Percentiles rank a stretch among this genome's conserved stretches.
Conservation (phyloP, 768 basidiomycete genomes). For the Cyclocybe cylindracea region DNA sequence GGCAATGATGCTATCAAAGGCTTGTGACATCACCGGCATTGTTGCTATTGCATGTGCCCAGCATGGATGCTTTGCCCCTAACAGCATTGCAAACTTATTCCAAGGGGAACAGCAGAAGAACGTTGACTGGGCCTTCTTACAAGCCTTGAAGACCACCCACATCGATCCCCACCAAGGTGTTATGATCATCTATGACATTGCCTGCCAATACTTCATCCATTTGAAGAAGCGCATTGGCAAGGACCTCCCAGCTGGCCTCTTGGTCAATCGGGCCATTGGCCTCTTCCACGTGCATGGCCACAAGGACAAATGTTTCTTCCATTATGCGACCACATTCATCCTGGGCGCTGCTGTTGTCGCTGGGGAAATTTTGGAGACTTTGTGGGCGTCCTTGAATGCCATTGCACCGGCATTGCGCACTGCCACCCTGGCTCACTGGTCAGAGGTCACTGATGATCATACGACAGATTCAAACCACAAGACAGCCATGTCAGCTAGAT, state of each 20-base stretch:
- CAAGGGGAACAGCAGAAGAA: too few relatives aligned
- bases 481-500: too few relatives aligned
- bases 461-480: conserved; percentile 24
- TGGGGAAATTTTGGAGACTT: conserved; percentile 19
- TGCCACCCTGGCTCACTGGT: conserved; percentile 8
- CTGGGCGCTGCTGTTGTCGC: conserved; percentile 3
- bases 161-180: conserved; percentile 1
- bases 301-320: conserved; percentile 18
- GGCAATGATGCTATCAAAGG: conserved; percentile 2
- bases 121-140: conserved; percentile 11
- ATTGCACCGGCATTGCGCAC: conserved; percentile 4
- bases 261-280: too few relatives aligned
- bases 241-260: too few relatives aligned
- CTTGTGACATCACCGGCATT: conserved; percentile 12
- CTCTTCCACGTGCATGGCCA: conserved; percentile 24
- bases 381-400: conserved; percentile 17
- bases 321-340: conserved; percentile 18
- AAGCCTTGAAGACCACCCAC: conserved; percentile 9
- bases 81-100: conserved; percentile 4
- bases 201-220: too few relatives aligned
- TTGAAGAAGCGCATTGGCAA: too few relatives aligned
- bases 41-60: conserved; percentile 13
- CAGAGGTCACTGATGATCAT: conserved; percentile 22
- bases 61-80: conserved; percentile 12
- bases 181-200: too few relatives aligned